Evolutionary conservation across 2,329 filamentous ascomycete species (phyloP).

Genomic region (Trichoderma arundinaceum): DNA sequence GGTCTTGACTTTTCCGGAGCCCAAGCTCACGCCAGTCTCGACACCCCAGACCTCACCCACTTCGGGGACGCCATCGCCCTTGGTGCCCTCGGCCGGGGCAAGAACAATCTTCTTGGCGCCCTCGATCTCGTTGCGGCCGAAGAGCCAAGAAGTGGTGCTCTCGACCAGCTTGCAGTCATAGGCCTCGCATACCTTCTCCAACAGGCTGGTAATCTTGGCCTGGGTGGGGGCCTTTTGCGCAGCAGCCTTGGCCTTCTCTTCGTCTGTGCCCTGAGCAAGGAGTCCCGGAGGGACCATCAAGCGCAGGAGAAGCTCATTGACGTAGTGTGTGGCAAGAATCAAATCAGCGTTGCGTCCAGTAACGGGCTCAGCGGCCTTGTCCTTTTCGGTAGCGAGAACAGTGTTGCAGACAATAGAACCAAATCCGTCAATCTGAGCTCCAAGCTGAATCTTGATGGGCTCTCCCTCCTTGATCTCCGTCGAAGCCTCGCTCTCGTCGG

Average conservation of each 20-base stretch:
- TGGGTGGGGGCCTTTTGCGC: slow-evolving; percentile 83
- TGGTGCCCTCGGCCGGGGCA: slow-evolving; percentile 81
- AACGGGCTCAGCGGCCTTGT: slow-evolving; percentile 66
- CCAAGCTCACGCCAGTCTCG: slow-evolving; percentile 90
- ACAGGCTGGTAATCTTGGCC: slow-evolving; percentile 80
- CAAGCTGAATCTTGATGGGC: slow-evolving; percentile 96
- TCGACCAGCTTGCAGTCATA: slow-evolving; percentile 94
- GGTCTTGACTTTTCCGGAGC: slow-evolving; percentile 92
- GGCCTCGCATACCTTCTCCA: slow-evolving; percentile 89
- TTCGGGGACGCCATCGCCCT: slow-evolving; percentile 88
- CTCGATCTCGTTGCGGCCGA: slow-evolving; percentile 97
- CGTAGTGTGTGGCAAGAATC: slow-evolving; percentile 88
- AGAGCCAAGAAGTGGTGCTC: slow-evolving; percentile 97
- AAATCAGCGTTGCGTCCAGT: slow-evolving; percentile 84
- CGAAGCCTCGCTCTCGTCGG: slow-evolving; percentile 84
- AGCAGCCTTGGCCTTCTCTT: slow-evolving; percentile 93
- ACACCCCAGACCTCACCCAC: slow-evolving; percentile 97
- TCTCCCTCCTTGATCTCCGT: slow-evolving; percentile 82
- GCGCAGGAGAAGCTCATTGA: slow-evolving; percentile 91
- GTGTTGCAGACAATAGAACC: slow-evolving; percentile 96
- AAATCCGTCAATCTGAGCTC: slow-evolving; percentile 97
- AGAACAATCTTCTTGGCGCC: slow-evolving; percentile 97
- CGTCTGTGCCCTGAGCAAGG: slow-evolving; percentile 80
- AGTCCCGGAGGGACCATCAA: slow-evolving; percentile 91
- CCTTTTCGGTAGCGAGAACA: slow-evolving; percentile 71